Conservation (phyloP, 192 early-diverging fungal species). For the Coemansia asiatica region DNA sequence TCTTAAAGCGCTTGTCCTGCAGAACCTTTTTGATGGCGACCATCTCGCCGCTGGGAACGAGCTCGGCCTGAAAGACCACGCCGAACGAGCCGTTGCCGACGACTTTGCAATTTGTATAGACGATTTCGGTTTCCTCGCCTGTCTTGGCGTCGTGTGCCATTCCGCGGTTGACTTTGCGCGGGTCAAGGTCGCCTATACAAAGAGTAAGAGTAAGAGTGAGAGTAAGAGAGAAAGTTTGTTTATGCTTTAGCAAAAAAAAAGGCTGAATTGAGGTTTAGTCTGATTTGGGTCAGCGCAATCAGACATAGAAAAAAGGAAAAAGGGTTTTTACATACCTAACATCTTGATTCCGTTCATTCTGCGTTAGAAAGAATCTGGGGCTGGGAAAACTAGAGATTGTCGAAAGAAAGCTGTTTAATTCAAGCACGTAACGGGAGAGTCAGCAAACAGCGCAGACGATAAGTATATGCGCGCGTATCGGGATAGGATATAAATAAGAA, state of each 20-base stretch:
- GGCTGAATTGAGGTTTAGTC: too few species aligned
- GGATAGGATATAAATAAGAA: too few species aligned
- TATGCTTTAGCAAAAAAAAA: too few species aligned
- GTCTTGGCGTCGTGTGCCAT: conserved; percentile 85
- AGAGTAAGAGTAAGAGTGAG: too few species aligned
- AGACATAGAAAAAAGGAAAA: neutral
- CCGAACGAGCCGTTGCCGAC: conserved; percentile 98
- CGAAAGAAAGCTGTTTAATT: neutral
- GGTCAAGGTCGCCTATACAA: conserved; percentile 57
- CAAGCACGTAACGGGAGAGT: neutral
- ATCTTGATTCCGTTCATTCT: conserved; percentile 54
- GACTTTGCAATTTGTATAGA: conserved; percentile 89
- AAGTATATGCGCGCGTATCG: too few species aligned
- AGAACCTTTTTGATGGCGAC: conserved; percentile 98
- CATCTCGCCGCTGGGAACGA: conserved; percentile 74
- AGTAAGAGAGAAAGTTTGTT: too few species aligned
- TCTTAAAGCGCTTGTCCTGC: conserved; percentile 97
- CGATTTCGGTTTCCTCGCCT: conserved; percentile 80
- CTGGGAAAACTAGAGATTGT: too few species aligned
- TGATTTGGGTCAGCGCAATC: too few species aligned
- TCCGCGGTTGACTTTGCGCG: conserved; percentile 69
- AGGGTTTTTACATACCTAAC: conserved; percentile 46
- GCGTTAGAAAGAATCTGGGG: conserved; percentile 5
- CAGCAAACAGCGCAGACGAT: neutral
- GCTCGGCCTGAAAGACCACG: conserved; percentile 93